Base-by-base conservation (phyloP, 768 basidiomycete species). In the Ramaria sp. region DNA sequence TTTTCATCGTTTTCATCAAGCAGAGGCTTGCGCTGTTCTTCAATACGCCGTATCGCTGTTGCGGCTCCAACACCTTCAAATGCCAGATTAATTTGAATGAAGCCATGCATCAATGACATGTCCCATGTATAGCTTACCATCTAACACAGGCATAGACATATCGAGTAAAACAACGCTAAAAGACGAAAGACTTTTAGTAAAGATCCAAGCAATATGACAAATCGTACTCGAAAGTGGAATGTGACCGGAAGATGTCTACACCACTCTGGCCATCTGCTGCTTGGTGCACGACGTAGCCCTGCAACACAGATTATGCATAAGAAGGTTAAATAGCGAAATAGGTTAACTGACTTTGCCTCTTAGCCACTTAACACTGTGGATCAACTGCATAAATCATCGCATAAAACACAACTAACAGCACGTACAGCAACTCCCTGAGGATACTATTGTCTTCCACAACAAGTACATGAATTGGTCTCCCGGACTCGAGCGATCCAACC, bases 371-470 rank as follows among this genome's bases (percentile, higher is more conserved):
- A 80, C 61, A 68, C 78, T 68, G 71, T 71, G 20, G 39, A 41
- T 41, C 10, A 41, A n/a, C 7, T 27, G 10, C 16, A n/a, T 41
- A 18, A 41, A 41, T 41, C 39, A 41, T 41, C 16, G 9, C 13
- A 3, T 9, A 34, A n/a, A n/a, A n/a, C 39, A 41, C 16, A 2
- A n/a, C n/a, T 18, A 37, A 48, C 12, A 52, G 24, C n/a, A 73
- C 88, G 60, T 68, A 90, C 81, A 96, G 74, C 24, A 96, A 72
- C 62, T 78, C 81, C 50, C 91, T 80, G 56, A 96, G 78, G 54
- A 97, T 85, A 55, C 66, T 77, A 64, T 96, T 96, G 62, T 97
- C 94, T 67, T 96, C 93, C 1, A 95, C 87, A 1, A 95, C 82
- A 38, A 96, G 71, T 5, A 94, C 82, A 51, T 82, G 76, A 58